Evolutionary conservation across 23 red algal species (phyloP).

Genomic region (Gracilaria vermiculophylla): DNA sequence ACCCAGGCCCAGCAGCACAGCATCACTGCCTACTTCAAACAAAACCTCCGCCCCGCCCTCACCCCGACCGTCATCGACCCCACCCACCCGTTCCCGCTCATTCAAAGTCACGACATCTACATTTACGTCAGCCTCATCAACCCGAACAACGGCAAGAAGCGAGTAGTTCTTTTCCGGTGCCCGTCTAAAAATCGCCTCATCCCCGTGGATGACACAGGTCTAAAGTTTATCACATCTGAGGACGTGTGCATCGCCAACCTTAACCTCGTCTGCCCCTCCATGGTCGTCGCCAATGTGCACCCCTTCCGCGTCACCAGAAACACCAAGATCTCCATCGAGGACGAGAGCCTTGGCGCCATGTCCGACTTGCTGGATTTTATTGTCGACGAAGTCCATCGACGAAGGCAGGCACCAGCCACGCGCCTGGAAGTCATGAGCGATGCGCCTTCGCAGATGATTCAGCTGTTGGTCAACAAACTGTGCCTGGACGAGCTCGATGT

Average conservation of each 20-base stretch:
- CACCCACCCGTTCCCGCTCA: slow-evolving; percentile 92
- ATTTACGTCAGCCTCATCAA: slow-evolving; percentile 75
- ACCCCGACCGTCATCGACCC: slow-evolving; percentile 86
- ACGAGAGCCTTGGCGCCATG: slow-evolving; percentile 65
- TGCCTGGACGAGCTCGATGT: slow-evolving; percentile 80
- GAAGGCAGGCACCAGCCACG: slow-evolving; percentile 77
- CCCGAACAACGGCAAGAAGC: slow-evolving; percentile 38
- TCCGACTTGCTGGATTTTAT: slow-evolving; percentile 85
- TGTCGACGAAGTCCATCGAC: slow-evolving; percentile 79
- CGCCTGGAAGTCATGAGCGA: slow-evolving; percentile 83
- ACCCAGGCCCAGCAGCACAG: slow-evolving; percentile 18
- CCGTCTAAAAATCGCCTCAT: slow-evolving; percentile 68
- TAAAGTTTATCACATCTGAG: slow-evolving; percentile 71
- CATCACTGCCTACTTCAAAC: slow-evolving; percentile 69
- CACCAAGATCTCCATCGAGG: slow-evolving; percentile 88
- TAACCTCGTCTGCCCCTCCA: slow-evolving; percentile 53
- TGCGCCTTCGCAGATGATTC: slow-evolving; percentile 55
- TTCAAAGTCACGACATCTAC: slow-evolving; percentile 88
- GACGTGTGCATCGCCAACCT: slow-evolving; percentile 70
- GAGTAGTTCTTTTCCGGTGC: slow-evolving; percentile 63
- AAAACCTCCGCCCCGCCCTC: slow-evolving; percentile 66
- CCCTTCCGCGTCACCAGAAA: slow-evolving; percentile 95
- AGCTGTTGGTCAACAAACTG: slow-evolving; percentile 72
- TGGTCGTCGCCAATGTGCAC: slow-evolving; percentile 71
- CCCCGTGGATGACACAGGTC: slow-evolving; percentile 54